Evolutionary conservation across 371 early-diverging fungal species (phyloP), one percentile per base, ranked within the genome.

Genomic region (Syncephalastrum racemosum): DNA sequence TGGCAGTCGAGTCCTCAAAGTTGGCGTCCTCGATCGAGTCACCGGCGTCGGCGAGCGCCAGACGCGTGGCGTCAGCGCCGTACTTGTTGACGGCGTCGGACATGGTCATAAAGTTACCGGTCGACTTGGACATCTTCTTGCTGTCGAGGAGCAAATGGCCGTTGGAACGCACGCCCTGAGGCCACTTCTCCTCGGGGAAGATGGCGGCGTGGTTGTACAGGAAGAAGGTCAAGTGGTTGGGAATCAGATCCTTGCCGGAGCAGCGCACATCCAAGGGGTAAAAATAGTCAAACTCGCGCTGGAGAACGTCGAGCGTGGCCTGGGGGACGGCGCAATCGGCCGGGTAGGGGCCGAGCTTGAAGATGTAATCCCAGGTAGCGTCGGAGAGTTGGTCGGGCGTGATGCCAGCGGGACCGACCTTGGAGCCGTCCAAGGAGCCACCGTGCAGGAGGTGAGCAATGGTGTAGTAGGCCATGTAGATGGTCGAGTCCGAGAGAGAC

Each of bases 381-480:
- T 95, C 94, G n/a, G 89, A 92, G 88, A 99, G 84, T 59, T 96
- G 85, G 8, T 89, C 90, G 19, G 89, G 73, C 42, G 78, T 71
- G 56, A 99, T 91, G 25, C 89, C 90, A 62, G 90, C 89, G 25
- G 88, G 86, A 4, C 98, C 97, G 8, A 87, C 85, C 24, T 78
- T 81, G 25, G 86, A 81, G 52, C 97, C 97, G 56, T 97, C 88
- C 6, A 97, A 73, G n/a, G 84, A 84, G 12, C 89, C 86, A 66
- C 90, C 89, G 58, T 98, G 99, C 45, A 99, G 83, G 61, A 98
- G 77, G 67, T 97, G 95, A 14, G 99, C 88, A 22, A 99, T 88
- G 31, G 99, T 99, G 82, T 99, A 99, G 84, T 99, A 99, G 31
- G 99, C 96, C 99, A 99, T 99, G 81, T 99, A 99, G 66, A 99